A percentile compares a stretch with the other conserved stretches of the same genome.
Evolutionary conservation across 83 land plant species (phyloP).

Genomic region (Thuja plicata): DNA sequence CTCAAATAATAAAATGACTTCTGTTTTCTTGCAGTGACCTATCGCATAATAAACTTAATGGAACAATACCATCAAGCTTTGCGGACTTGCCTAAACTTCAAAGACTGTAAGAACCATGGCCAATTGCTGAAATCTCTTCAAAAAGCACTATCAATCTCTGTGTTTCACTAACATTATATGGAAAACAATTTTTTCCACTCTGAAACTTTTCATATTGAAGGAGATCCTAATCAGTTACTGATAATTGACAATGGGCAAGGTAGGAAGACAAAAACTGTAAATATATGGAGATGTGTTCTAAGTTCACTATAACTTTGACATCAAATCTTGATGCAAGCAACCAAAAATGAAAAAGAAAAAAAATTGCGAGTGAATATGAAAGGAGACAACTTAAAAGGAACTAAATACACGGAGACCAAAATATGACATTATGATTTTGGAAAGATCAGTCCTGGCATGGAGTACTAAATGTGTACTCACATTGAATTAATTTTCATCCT

Average conservation of each 20-base stretch:
- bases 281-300: neutral
- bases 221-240: neutral
- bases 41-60: slow-evolving; percentile 57
- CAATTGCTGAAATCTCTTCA: neutral
- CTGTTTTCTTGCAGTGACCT: slow-evolving; percentile 45
- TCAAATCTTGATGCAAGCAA: neutral
- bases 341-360: neutral
- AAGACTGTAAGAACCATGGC: slow-evolving; percentile 43
- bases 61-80: slow-evolving; percentile 58
- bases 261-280: neutral
- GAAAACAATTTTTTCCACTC: neutral
- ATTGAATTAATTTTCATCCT: neutral
- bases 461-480: neutral
- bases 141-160: neutral
- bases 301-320: neutral
- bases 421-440: neutral
- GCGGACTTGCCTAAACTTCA: slow-evolving; percentile 57
- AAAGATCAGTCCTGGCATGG: neutral
- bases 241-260: neutral
- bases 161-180: neutral
- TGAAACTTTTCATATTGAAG: neutral
- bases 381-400: neutral
- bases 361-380: neutral
- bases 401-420: neutral
- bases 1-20: neutral